Evolutionary conservation across 2,329 filamentous ascomycete genomes (phyloP).

Genomic region (Verticillium dahliae): DNA sequence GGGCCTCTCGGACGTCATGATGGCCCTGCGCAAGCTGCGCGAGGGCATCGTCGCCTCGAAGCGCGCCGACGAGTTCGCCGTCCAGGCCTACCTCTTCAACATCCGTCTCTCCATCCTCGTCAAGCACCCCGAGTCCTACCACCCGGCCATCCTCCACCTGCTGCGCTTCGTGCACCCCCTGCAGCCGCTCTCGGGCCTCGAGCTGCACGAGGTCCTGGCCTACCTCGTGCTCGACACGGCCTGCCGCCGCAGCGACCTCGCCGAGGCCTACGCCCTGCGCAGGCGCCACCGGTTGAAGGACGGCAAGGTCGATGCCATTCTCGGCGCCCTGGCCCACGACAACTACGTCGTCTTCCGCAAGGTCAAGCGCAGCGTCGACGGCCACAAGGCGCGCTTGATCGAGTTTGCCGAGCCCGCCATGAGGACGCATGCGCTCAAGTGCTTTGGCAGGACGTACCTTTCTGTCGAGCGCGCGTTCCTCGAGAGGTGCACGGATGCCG

Average conservation of each 20-base stretch:
- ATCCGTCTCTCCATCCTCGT: slow-evolving; percentile 77
- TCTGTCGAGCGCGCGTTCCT: slow-evolving; percentile 62
- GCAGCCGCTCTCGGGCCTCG: slow-evolving; percentile 62
- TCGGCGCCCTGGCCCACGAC: slow-evolving; percentile 68
- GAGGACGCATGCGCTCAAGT: slow-evolving; percentile 73
- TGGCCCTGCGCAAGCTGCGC: slow-evolving; percentile 83
- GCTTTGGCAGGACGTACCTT: slow-evolving; percentile 77
- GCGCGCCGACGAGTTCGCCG: slow-evolving; percentile 72
- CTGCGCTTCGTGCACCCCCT: slow-evolving; percentile 63
- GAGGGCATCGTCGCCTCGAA: slow-evolving; percentile 80
- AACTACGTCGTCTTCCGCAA: slow-evolving; percentile 78
- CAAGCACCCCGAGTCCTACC: slow-evolving; percentile 80
- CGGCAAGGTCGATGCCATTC: slow-evolving; percentile 58
- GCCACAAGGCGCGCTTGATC: slow-evolving; percentile 72
- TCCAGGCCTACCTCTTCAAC: slow-evolving; percentile 87
- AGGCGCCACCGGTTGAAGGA: slow-evolving; percentile 57
- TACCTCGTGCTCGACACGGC: slow-evolving; percentile 85
- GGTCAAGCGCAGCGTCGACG: slow-evolving; percentile 66
- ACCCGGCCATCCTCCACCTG: slow-evolving; percentile 77
- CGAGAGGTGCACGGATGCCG: slow-evolving; percentile 58
- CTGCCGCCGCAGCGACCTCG: slow-evolving; percentile 71
- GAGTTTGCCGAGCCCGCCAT: slow-evolving; percentile 74
- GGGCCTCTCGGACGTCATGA: slow-evolving; percentile 62
- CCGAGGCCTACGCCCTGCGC: slow-evolving; percentile 64
- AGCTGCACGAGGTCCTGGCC: slow-evolving; percentile 70